phyloP scores from a whole-genome alignment of 306 rosid genomes.

The Calophaca sinica region DNA sequence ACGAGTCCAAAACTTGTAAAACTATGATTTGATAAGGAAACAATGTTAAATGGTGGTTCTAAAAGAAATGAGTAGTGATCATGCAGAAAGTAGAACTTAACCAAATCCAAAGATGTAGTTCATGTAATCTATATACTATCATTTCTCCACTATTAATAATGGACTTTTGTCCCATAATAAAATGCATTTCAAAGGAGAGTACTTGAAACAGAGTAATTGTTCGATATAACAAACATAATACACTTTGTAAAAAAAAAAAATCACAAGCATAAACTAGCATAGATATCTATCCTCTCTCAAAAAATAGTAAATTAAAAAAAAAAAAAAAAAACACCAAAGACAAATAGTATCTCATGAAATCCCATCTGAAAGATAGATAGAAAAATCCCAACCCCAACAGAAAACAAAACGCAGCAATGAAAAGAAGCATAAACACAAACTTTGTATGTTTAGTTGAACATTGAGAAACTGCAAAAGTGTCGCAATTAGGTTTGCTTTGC shows the following conservation, averaged over 20 bases:
- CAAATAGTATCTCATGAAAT: too few relatives aligned
- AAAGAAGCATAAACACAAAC: too few relatives aligned
- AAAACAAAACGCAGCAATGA: background rate
- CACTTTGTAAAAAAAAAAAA: too few relatives aligned
- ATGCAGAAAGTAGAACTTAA: slow-evolving; percentile 2
- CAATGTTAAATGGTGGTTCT: background rate
- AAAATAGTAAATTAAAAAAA: background rate
- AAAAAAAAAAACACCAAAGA: too few relatives aligned
- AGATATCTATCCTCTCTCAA: background rate
- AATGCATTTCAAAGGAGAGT: background rate
- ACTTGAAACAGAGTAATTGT: background rate
- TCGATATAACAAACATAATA: background rate
- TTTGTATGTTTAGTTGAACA: too few relatives aligned
- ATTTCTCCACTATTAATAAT: background rate
- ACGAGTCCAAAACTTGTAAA: too few relatives aligned
- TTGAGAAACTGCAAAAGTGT: background rate
- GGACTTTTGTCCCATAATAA: background rate
- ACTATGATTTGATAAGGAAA: background rate
- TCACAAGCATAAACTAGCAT: too few relatives aligned
- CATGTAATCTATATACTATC: background rate
- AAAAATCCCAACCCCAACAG: slow-evolving; percentile 7
- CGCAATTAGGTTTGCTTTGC: too few relatives aligned
- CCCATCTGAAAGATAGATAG: background rate
- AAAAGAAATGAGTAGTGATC: slow-evolving; percentile 11
- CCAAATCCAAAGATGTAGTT: background rate